Evolutionary conservation across 345 rosid species (phyloP), one percentile per base, ranked within the genome.

Genomic region (Rhodomyrtus tomentosa): DNA sequence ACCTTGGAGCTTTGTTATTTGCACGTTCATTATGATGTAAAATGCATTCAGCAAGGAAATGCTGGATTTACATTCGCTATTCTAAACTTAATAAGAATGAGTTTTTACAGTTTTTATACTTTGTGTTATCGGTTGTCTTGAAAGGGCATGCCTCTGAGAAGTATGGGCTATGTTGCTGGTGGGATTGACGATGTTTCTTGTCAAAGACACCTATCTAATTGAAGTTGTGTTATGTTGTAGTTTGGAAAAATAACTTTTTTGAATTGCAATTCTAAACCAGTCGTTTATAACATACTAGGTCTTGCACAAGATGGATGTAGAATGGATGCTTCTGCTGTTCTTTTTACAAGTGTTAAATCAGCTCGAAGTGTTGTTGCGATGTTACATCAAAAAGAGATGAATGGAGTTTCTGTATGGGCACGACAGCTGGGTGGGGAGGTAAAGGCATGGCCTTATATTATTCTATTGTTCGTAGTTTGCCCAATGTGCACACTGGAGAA

Each of bases 401-500:
- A 88, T 42, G 98, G 95, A 45, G 92, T 90, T 81, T 52, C 83
- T 88, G 90, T 97, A 74, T 97, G 99, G 99, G 98, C 98, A 50
- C 95, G 98, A 27, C 98, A 97, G 90, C 93, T 97, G 45, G 99
- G 99, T 85, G 98, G 99, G 48, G 99, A 94, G 99, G 99, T 96
- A 90, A 68, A 32, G 42, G 45, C 45, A 18, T 32, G 18, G 32
- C 45, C 42, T 32, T 68, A 32, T 68, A 68, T 32, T 68, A 68
- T 68, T 68, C 76, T 68, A 36, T 68, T 8, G 24, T 32, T 68
- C 8, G 45, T 68, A 32, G 76, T 32, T 68, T 68, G 42, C 45
- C 24, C 76, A 68, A 18, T 32, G 45, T 32, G 32, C 24, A 32
- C 13, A 10, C 76, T 68, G 24, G 24, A 68, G 76, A 68, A 8